Base-by-base conservation (phyloP, 2,329 filamentous ascomycete genomes). In the Fulvia fulva region DNA sequence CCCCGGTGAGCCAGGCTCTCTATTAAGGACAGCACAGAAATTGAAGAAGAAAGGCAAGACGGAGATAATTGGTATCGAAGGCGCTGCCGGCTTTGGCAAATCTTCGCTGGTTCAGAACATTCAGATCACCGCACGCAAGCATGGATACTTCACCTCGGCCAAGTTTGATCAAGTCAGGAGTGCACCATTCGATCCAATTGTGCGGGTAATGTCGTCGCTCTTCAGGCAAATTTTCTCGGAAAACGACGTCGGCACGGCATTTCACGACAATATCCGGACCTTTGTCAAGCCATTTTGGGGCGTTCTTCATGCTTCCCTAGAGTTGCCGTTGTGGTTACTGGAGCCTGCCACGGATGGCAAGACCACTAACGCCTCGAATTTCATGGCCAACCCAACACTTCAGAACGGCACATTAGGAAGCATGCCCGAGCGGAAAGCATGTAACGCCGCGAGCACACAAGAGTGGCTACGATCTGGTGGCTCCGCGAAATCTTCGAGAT, bases 211-310 rank as follows among this genome's bases (percentile, higher is more conserved):
- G 73, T 81, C 81, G 6, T 84, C 81, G 37, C 72, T 87, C 19
- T 81, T 87, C 57, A 79, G 84, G 25, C 84, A 87, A 61, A 85
- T 87, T 6, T 87, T 87, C 65, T 85, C 83, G 1, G 84, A 87
- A 67, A 80, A 81, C 34, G 83, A 87, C 69, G 81, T 87, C 16
- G 78, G 75, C 9, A 84, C 83, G 1, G 79, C 83, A 0, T 87
- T 86, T 59, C 84, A 87, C 65, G 79, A 83, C 58, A 81, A 78
- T 60, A 73, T 87, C 12, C 76, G 84, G 21, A 74, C 75, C 14
- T 81, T 81, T 46, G 74, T 87, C 4, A 77, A 78, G 49, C 81
- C 82, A 9, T 78, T 84, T 60, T 87, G 84, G 84, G 70, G 75
- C 26, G 75, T 81, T 5, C 73, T 87, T 26, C 80, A 84, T 63